phyloP scores from a whole-genome alignment of 176 grass and related monocot genomes.

The Secale cereale region DNA sequence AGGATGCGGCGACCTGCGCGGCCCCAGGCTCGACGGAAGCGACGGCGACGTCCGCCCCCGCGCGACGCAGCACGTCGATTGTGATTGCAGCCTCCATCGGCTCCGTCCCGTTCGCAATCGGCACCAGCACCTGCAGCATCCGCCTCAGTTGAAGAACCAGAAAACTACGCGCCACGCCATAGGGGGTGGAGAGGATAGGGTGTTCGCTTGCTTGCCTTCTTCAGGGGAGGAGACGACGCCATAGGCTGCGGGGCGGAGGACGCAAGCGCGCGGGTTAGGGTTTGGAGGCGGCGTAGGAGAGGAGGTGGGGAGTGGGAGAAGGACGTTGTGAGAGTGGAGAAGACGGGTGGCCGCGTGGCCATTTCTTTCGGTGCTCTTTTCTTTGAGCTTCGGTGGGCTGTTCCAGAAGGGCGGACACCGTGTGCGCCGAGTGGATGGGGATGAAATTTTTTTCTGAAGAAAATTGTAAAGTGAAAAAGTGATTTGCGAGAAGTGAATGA shows the following conservation, averaged over 20 bases:
- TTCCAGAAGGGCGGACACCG: slow-evolving; percentile 24
- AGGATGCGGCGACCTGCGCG: slow-evolving; percentile 36
- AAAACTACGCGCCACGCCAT: background rate
- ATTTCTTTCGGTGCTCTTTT: background rate
- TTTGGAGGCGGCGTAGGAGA: slow-evolving; percentile 24
- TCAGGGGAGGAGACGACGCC: slow-evolving; percentile 40
- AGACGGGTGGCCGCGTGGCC: slow-evolving; percentile 38
- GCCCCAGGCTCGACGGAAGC: slow-evolving; percentile 57
- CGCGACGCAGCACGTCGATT: slow-evolving; percentile 67
- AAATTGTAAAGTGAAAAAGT: too few species aligned
- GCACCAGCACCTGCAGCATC: slow-evolving; percentile 58
- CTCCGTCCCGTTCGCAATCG: slow-evolving; percentile 69
- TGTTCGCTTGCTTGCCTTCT: slow-evolving; percentile 33
- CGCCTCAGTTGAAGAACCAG: background rate
- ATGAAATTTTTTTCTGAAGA: too few species aligned
- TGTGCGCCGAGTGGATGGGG: background rate
- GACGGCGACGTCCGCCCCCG: slow-evolving; percentile 53
- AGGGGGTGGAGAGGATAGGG: background rate
- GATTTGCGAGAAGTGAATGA: too few species aligned
- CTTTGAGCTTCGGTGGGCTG: background rate
- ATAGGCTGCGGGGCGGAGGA: slow-evolving; percentile 37
- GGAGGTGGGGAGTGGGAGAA: background rate
- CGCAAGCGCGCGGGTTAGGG: slow-evolving; percentile 35
- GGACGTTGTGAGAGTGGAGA: slow-evolving; percentile 7
- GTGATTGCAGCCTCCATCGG: slow-evolving; percentile 68